These are phyloP conservation scores for Asparagopsis taxiformis DNA, from an alignment of 31 red algal species.

Conservation along the genomic window DNA sequence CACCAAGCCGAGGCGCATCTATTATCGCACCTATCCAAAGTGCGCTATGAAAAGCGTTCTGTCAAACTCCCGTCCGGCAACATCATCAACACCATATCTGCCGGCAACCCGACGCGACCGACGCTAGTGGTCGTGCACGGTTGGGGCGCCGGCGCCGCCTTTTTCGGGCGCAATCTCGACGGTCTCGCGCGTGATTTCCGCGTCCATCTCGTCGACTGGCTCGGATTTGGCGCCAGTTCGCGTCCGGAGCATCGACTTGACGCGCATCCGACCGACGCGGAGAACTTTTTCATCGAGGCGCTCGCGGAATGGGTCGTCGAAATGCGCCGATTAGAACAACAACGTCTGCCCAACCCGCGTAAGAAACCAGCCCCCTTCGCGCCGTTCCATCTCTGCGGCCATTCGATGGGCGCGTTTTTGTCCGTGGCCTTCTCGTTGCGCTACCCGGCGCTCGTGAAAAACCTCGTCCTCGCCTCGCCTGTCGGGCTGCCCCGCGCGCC, in stretches of 20 bases:
- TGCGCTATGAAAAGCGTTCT: constrained; percentile 36
- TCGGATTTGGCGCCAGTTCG: constrained; percentile 74
- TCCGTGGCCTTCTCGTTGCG: constrained; percentile 60
- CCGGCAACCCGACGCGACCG: constrained; percentile 28
- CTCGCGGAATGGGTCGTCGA: constrained; percentile 47
- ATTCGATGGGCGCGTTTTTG: constrained; percentile 92
- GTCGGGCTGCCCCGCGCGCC: constrained; percentile 78
- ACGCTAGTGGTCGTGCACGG: constrained; percentile 76
- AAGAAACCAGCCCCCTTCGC: constrained; percentile 4
- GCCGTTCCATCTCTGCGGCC: constrained; percentile 78
- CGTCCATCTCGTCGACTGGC: constrained; percentile 85
- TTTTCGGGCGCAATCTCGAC: constrained; percentile 68
- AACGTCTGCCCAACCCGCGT: background rate
- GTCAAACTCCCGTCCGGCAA: constrained; percentile 14
- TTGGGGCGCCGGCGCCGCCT: constrained; percentile 82
- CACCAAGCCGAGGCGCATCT: constrained; percentile 39
- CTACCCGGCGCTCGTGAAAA: constrained; percentile 39
- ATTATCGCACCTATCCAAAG: constrained; percentile 19
- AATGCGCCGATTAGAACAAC: constrained; percentile 28
- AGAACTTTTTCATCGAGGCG: constrained; percentile 78
- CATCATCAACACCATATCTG: constrained; percentile 45
- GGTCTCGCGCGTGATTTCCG: constrained; percentile 50
- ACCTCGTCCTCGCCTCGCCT: constrained; percentile 76
- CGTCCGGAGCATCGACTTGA: constrained; percentile 36
- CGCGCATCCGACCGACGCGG: constrained; percentile 40